phyloP scores from a whole-genome alignment of 2,329 filamentous ascomycete genomes.

The Botrytis paeoniae region DNA sequence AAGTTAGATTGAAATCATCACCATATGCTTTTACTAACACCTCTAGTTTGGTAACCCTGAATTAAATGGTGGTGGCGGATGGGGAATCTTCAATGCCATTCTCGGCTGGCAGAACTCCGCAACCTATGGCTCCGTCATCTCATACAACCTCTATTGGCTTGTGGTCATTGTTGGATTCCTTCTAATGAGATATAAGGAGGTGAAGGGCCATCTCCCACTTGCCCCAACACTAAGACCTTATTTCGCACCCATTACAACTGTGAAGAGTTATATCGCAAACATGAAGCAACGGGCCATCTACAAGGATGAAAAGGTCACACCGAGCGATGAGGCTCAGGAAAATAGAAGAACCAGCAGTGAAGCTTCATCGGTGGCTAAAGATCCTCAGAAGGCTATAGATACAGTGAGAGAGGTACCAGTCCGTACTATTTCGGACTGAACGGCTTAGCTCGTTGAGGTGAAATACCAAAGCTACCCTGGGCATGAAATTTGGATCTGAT shows the following conservation, averaged over 20 bases:
- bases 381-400: slow-evolving; percentile 12
- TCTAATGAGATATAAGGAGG: slow-evolving; percentile 65
- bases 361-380: slow-evolving; percentile 12
- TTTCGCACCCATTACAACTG: slow-evolving; percentile 6
- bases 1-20: slow-evolving; percentile 38
- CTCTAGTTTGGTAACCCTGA: slow-evolving; percentile 75
- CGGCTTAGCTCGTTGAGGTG: too few relatives aligned
- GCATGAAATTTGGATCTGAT: neutral
- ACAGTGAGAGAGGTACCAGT: slow-evolving; percentile 17
- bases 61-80: slow-evolving; percentile 70
- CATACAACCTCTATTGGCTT: slow-evolving; percentile 88
- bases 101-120: slow-evolving; percentile 87
- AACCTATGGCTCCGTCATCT: slow-evolving; percentile 81
- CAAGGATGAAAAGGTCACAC: neutral
- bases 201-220: slow-evolving; percentile 46
- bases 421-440: slow-evolving; percentile 22
- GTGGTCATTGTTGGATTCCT: slow-evolving; percentile 63
- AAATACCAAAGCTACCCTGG: neutral
- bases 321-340: neutral
- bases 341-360: neutral
- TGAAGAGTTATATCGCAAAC: neutral
- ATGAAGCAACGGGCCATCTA: slow-evolving; percentile 16
- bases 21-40: slow-evolving; percentile 11
- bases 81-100: slow-evolving; percentile 84
- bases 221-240: slow-evolving; percentile 3